Evolutionary conservation across 352 stramenopile species (phyloP), one percentile per base, ranked within the genome.

Genomic region (Pythium aristosporum): DNA sequence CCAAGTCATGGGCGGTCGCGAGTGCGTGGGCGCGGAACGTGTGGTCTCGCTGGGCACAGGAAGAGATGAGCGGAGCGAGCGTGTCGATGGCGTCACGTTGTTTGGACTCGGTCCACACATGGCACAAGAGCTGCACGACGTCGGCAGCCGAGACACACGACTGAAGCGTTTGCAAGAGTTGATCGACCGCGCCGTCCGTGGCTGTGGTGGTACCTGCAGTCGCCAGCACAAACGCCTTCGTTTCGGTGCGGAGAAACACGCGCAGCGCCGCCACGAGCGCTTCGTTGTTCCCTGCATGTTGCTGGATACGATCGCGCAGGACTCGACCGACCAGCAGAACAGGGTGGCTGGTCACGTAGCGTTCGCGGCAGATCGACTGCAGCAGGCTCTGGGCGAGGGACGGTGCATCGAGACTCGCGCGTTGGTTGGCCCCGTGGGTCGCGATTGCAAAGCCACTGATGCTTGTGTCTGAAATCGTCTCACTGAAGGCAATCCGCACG

Each of bases 1-100:
- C 74, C 11, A 81, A 36, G n/a, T 81, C 71, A 23, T 81, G 74
- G 15, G 74, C 74, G 5, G 67, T 50, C 3, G 68, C 63, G 15
- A 81, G 63, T 11, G 69, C 65, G 2, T 69, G 66, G 5, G 41
- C 16, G 20, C 44, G 41, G 49, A 81, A 75, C 3, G 52, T 32
- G 0, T 3, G 8, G 25, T 66, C 65, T 12, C 37, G 54, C 8
- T 48, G n/a, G 13, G 67, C 61, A 39, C 62, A 68, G 13, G 21
- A 43, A 3, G 41, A 28, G 20, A 76, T 44, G n/a, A 77, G 28
- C 23, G 59, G 36, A 1, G 46, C 59, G 4, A 76, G 44, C 8
- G 23, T 1, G 2, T 59, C 62, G 23, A 67, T 57, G 1, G 61
- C 23, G 23, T 56, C 47, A 7, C 37, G 37, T 12, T 42, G 37